Conservation (phyloP, 805 yeast genomes). For the Danielia reshetovae region DNA sequence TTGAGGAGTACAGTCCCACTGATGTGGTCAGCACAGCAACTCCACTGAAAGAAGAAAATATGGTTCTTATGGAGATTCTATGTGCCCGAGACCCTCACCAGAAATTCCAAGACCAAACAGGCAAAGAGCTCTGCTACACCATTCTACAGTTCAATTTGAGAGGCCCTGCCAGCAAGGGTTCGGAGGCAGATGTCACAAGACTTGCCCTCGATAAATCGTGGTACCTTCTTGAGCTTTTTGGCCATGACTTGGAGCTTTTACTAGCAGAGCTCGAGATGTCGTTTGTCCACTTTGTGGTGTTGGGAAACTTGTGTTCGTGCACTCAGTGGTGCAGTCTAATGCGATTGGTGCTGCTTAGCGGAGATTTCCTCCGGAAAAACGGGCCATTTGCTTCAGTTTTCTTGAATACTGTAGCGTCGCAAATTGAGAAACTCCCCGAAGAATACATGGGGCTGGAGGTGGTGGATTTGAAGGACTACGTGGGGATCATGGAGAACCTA, state of each 20-base stretch:
- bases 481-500: slow-evolving; percentile 19
- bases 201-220: slow-evolving; percentile 60
- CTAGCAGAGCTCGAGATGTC: slow-evolving; percentile 54
- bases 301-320: slow-evolving; percentile 62
- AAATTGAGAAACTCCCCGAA: slow-evolving; percentile 38
- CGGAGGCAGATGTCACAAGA: slow-evolving; percentile 35
- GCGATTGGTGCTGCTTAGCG: slow-evolving; percentile 36
- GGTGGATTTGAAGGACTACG: slow-evolving; percentile 17
- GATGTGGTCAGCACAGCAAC: slow-evolving; percentile 40
- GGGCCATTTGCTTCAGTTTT: slow-evolving; percentile 26
- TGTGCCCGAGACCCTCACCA: slow-evolving; percentile 15
- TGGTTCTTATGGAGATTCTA: slow-evolving; percentile 35
- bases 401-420: slow-evolving; percentile 27
- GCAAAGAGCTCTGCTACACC: slow-evolving; percentile 39
- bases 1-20: slow-evolving; percentile 14
- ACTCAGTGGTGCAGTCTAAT: slow-evolving; percentile 60
- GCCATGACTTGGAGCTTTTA: slow-evolving; percentile 24
- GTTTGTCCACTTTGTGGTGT: slow-evolving; percentile 44
- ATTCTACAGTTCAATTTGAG: slow-evolving; percentile 32
- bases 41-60: slow-evolving; percentile 49
- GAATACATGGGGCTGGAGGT: slow-evolving; percentile 33
- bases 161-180: slow-evolving; percentile 22
- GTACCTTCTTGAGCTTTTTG: slow-evolving; percentile 43
- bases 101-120: slow-evolving; percentile 20
- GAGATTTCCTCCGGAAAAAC: slow-evolving; percentile 18